phyloP scores from a whole-genome alignment of 75 land plant species.

The Cryptomeria japonica region DNA sequence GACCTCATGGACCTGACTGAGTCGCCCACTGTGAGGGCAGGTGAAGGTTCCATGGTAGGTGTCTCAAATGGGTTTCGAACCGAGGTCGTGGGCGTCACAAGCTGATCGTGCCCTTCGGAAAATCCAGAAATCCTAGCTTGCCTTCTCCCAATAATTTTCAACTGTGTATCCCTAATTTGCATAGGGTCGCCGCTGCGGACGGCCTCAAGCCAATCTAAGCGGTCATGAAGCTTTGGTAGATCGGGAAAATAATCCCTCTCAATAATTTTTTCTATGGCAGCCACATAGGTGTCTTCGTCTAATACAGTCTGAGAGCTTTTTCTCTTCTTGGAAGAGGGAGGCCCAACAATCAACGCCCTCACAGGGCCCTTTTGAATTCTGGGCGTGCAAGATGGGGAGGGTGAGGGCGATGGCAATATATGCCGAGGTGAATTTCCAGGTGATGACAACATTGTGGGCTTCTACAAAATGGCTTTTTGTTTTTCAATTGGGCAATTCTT shows the following conservation, averaged over 20 bases:
- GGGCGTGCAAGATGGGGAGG: constrained; percentile 19
- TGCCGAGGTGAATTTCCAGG: constrained; percentile 96
- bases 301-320: constrained; percentile 25
- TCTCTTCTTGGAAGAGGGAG: constrained; percentile 30
- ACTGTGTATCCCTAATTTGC: constrained; percentile 82
- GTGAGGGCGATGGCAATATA: constrained; percentile 51
- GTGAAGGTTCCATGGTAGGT: constrained; percentile 28
- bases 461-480: neutral
- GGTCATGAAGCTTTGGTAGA: constrained; percentile 90
- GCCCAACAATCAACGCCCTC: constrained; percentile 22
- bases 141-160: constrained; percentile 85
- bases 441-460: constrained; percentile 51
- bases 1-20: constrained; percentile 16
- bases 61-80: constrained; percentile 29
- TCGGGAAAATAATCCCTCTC: constrained; percentile 98
- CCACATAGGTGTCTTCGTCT: constrained; percentile 92
- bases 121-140: constrained; percentile 19
- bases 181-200: constrained; percentile 82
- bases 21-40: constrained; percentile 1
- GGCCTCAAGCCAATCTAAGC: constrained; percentile 95
- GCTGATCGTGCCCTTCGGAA: constrained; percentile 14
- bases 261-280: constrained; percentile 90
- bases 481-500: neutral
- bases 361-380: neutral
- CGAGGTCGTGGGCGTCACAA: constrained; percentile 8